Percentiles rank a stretch among this genome's conserved stretches.
These are phyloP conservation scores for Reticulomyxa filosa DNA, from an alignment of 78 protist genomes.

Conservation along the genomic window DNA sequence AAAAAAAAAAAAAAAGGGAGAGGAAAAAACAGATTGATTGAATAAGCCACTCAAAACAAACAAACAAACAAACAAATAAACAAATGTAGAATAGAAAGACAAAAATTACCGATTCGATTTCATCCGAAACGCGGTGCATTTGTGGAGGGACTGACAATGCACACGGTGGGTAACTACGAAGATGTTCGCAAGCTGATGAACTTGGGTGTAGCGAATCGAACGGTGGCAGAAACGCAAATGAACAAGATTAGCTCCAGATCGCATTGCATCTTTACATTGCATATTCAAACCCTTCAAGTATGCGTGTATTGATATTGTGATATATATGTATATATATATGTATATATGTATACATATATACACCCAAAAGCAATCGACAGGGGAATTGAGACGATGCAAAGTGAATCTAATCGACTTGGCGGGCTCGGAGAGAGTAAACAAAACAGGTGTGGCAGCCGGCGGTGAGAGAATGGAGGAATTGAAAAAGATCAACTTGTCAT, in stretches of 20 bases:
- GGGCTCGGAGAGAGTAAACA: slow-evolving; percentile 53
- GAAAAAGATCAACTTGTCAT: slow-evolving; percentile 17
- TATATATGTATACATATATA: too few species aligned
- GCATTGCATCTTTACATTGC: slow-evolving; percentile 30
- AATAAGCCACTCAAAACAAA: too few species aligned
- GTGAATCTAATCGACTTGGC: slow-evolving; percentile 47
- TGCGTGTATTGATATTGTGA: background rate
- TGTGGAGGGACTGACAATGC: slow-evolving; percentile 41
- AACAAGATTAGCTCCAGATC: slow-evolving; percentile 21
- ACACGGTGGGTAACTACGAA: background rate
- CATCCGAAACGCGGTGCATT: slow-evolving; percentile 49
- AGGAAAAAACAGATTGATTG: too few species aligned
- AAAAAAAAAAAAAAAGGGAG: too few species aligned
- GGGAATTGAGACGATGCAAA: too few species aligned
- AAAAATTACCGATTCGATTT: slow-evolving; percentile 35
- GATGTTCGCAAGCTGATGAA: slow-evolving; percentile 19
- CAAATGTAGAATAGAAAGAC: too few species aligned
- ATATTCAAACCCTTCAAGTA: background rate
- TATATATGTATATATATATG: background rate
- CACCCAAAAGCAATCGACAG: too few species aligned
- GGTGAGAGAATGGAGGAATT: slow-evolving; percentile 43
- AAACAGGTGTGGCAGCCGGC: slow-evolving; percentile 34
- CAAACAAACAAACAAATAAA: too few species aligned
- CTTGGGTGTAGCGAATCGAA: slow-evolving; percentile 16
- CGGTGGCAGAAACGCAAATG: slow-evolving; percentile 35